Evolutionary conservation across 306 rosid species (phyloP), one percentile per base, ranked within the genome.

Genomic region (Prosopis cineraria): DNA sequence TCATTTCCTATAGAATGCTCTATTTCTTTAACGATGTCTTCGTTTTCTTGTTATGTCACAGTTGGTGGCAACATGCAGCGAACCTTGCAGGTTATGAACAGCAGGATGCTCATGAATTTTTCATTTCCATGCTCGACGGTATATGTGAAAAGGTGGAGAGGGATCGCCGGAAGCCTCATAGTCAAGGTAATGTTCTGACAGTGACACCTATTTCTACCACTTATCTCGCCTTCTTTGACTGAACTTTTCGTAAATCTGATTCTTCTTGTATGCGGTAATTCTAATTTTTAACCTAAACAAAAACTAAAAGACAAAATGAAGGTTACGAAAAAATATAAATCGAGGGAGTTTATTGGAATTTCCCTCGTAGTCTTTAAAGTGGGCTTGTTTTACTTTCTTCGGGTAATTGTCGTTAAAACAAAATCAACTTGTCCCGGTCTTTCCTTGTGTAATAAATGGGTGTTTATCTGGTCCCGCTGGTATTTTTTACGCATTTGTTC

Each of bases 21-120:
- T 76, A 33, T 44, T 48, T 39, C 7, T 76, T 65, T 75, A 78
- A 71, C n/a, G 22, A 24, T 17, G 36, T 65, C 41, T 3, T 44
- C 69, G 58, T 52, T 72, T 55, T 29, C 9, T n/a, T n/a, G n/a
- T n/a, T n/a, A 27, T 76, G 41, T 79, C 83, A 83, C 25, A 85
- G 86, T 82, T 95, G 99, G 99, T 95, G 99, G 99, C 99, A 93
- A 29, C 94, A 95, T 68, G 96, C 99, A 1, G 93, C 97, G 11
- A 95, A 91, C 85, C 90, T 93, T 75, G 97, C 99, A 36, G 91
- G 94, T 77, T 95, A 95, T 82, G 98, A 93, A 71, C 99, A 95
- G 83, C 99, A 95, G 77, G 99, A 95, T 82, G 99, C 99, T 2
- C 99, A 95, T 70, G 99, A 95, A 11, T 95, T 95, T 82, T 95